Conservation (phyloP, 1,139 yeast genomes). For the Torulaspora globosa region DNA sequence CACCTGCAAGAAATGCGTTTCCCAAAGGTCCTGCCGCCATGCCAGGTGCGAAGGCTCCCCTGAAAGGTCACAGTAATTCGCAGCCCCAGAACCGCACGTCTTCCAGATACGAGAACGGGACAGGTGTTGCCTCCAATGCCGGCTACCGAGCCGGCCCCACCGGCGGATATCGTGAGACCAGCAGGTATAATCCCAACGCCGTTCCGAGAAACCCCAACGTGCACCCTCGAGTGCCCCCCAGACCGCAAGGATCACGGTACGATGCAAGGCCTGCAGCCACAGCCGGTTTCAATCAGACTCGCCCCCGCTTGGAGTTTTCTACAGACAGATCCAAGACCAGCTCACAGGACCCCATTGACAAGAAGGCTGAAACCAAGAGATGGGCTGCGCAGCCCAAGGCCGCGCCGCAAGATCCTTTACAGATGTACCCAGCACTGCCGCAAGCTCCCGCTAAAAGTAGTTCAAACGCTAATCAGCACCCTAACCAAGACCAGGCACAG, state of each 20-base stretch:
- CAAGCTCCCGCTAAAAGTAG: slow-evolving; percentile 2
- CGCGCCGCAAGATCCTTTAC: background rate
- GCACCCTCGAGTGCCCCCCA: slow-evolving; percentile 4
- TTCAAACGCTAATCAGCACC: background rate
- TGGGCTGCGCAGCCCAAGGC: slow-evolving; percentile 1
- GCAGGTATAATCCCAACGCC: slow-evolving; percentile 8
- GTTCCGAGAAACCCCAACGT: background rate
- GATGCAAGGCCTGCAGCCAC: slow-evolving; percentile 6
- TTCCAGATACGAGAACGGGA: slow-evolving; percentile 8
- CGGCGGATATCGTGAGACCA: slow-evolving; percentile 5
- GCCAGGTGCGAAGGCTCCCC: slow-evolving; percentile 1
- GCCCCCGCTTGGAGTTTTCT: slow-evolving; percentile 6
- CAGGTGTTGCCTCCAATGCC: background rate
- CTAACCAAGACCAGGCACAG: slow-evolving; percentile 1
- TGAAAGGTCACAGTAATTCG: slow-evolving; percentile 1
- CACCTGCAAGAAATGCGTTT: slow-evolving; percentile 8
- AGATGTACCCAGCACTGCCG: slow-evolving; percentile 1
- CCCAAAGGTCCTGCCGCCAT: slow-evolving; percentile 13
- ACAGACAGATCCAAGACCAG: background rate
- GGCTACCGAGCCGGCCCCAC: slow-evolving; percentile 1
- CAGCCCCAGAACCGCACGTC: slow-evolving; percentile 8
- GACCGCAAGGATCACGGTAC: slow-evolving; percentile 14
- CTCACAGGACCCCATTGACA: background rate
- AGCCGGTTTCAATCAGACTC: slow-evolving; percentile 3
- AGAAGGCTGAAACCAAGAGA: background rate